Conservation (phyloP, 805 yeast species). For the Lipomyces sp. region DNA sequence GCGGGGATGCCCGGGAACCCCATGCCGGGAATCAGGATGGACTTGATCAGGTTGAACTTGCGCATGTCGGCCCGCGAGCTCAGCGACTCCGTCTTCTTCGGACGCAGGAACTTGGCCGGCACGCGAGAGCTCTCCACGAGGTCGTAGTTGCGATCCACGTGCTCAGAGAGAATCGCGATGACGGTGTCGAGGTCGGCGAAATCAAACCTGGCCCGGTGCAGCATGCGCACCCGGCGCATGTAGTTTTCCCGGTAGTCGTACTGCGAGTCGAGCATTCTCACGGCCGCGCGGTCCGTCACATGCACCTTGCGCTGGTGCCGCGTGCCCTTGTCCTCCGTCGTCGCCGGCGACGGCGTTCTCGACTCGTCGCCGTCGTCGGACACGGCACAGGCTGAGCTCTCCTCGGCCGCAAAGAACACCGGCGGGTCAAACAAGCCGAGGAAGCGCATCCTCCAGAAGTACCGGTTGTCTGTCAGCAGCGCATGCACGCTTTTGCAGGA, state of each 20-base stretch:
- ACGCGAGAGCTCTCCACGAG: constrained; percentile 9
- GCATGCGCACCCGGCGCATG: constrained; percentile 7
- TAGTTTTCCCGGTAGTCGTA: constrained; percentile 19
- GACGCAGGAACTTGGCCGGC: background rate
- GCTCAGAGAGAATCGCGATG: constrained; percentile 17
- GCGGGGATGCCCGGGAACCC: constrained; percentile 28
- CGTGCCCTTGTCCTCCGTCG: background rate
- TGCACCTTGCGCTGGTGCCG: background rate
- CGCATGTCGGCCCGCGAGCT: background rate
- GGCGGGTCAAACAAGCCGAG: constrained; percentile 17
- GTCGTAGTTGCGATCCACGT: constrained; percentile 10
- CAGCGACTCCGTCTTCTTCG: background rate
- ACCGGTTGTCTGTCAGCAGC: constrained; percentile 5
- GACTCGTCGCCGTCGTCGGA: background rate
- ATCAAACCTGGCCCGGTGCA: background rate
- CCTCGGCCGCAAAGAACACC: background rate
- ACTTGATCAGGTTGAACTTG: constrained; percentile 15
- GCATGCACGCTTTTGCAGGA: constrained; percentile 7
- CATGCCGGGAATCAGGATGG: constrained; percentile 23
- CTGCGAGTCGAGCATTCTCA: constrained; percentile 1
- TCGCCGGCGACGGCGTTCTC: background rate
- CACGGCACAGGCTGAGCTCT: background rate
- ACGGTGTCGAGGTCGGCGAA: constrained; percentile 7
- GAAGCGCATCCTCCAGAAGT: constrained; percentile 22
- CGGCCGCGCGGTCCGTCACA: background rate